These are phyloP conservation scores for Boletellus dicymbophilus DNA, from an alignment of 1,284 basidiomycete genomes.

Conservation along the genomic window DNA sequence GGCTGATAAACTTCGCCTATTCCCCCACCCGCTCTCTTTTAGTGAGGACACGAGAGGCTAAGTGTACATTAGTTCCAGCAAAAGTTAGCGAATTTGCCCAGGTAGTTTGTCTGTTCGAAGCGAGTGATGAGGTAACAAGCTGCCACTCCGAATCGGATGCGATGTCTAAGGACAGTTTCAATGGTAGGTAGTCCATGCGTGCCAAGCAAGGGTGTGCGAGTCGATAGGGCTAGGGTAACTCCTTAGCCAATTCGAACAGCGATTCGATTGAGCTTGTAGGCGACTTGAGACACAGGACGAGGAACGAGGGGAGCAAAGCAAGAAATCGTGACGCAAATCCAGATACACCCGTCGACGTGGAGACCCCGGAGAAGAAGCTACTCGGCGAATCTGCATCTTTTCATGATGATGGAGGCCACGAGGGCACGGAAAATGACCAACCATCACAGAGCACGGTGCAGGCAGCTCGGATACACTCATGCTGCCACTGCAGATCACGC, in stretches of 20 bases:
- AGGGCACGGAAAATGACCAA: slow-evolving; percentile 17
- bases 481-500: slow-evolving; percentile 20
- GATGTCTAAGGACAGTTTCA: slow-evolving; percentile 30
- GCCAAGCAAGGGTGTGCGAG: slow-evolving; percentile 3
- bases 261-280: slow-evolving; percentile 7
- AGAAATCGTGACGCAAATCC: not conserved
- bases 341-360: not conserved
- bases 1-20: no score
- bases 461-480: not conserved
- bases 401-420: slow-evolving; percentile 9
- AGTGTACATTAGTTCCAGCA: no score
- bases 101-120: no score
- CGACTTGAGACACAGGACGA: not conserved
- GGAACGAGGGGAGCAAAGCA: not conserved
- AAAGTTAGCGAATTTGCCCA: no score
- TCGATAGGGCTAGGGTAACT: not conserved
- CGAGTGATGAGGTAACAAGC: slow-evolving; percentile 1
- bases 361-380: not conserved
- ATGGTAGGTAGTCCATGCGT: slow-evolving; percentile 9
- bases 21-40: no score
- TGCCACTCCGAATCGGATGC: slow-evolving; percentile 24
- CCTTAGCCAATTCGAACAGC: slow-evolving; percentile 2
- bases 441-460: no score
- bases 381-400: slow-evolving; percentile 2
- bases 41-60: no score